phyloP scores from a whole-genome alignment of 345 rosid species.

The Bruguiera gymnorhiza region DNA sequence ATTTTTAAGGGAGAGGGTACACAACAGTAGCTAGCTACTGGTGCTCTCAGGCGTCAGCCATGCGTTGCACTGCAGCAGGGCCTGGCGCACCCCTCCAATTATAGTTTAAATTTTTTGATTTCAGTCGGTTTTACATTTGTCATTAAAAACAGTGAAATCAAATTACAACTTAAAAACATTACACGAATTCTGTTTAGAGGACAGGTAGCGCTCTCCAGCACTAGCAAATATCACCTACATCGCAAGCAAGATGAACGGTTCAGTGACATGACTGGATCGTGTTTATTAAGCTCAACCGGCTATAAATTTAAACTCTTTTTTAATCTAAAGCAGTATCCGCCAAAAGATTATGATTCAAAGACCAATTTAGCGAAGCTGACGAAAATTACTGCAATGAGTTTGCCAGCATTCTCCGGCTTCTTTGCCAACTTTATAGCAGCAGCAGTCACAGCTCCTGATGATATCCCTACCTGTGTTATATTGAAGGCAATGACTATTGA shows the following conservation, averaged over 20 bases:
- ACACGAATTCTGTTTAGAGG: not conserved
- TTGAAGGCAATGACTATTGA: not conserved
- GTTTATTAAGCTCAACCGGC: not conserved
- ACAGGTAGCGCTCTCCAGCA: constrained; percentile 15
- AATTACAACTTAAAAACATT: no score
- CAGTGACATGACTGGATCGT: not conserved
- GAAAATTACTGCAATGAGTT: constrained; percentile 15
- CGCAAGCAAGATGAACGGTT: not conserved
- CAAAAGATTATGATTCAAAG: not conserved
- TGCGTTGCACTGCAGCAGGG: no score
- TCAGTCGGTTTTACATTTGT: no score
- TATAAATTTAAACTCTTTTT: no score
- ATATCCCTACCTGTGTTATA: constrained; percentile 8
- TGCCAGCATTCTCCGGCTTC: constrained; percentile 10
- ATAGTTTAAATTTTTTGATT: no score
- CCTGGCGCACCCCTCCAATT: no score
- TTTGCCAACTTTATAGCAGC: constrained; percentile 16
- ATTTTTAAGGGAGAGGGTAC: not conserved
- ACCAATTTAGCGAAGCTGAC: not conserved
- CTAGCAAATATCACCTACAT: constrained; percentile 10
- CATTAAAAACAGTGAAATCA: no score
- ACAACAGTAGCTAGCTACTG: no score
- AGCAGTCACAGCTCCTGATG: constrained; percentile 15
- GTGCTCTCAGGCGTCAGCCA: no score
- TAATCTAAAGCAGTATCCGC: not conserved